These are phyloP conservation scores for Elsinoe batatas DNA, from an alignment of 2,329 filamentous ascomycete genomes.

Conservation along the genomic window DNA sequence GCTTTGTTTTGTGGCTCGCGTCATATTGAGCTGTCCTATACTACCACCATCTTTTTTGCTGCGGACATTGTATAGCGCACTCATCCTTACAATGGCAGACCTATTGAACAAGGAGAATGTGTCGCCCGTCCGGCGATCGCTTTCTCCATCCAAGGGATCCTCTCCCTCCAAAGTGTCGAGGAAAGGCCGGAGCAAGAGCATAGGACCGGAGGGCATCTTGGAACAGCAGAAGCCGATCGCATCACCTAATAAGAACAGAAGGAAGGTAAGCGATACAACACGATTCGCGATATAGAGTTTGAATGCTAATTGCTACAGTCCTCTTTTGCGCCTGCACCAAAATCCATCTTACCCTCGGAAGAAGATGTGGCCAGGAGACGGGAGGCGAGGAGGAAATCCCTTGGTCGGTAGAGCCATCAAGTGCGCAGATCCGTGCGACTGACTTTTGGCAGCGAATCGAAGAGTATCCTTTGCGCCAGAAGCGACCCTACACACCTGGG, in stretches of 20 bases:
- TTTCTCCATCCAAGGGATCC: slow-evolving; percentile 14
- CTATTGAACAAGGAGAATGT: slow-evolving; percentile 28
- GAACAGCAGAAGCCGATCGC: slow-evolving; percentile 44
- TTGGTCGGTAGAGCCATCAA: slow-evolving; percentile 41
- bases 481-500: slow-evolving; percentile 93
- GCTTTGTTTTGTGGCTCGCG: slow-evolving; percentile 13
- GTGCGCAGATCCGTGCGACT: neutral
- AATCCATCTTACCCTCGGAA: slow-evolving; percentile 47
- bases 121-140: slow-evolving; percentile 23
- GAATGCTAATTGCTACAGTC: slow-evolving; percentile 24
- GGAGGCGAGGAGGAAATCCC: slow-evolving; percentile 82
- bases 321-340: slow-evolving; percentile 42
- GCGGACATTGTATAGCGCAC: slow-evolving; percentile 11
- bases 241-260: slow-evolving; percentile 45
- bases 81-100: slow-evolving; percentile 16
- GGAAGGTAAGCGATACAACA: slow-evolving; percentile 51
- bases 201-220: slow-evolving; percentile 73
- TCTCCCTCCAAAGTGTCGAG: slow-evolving; percentile 36
- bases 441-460: slow-evolving; percentile 54
- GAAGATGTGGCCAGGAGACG: slow-evolving; percentile 55
- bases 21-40: slow-evolving; percentile 11
- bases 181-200: slow-evolving; percentile 88
- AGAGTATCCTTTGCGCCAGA: slow-evolving; percentile 96
- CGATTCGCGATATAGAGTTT: neutral
- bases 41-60: slow-evolving; percentile 11